Conservation (phyloP, 352 stramenopile species). For the Lagenidium giganteum region DNA sequence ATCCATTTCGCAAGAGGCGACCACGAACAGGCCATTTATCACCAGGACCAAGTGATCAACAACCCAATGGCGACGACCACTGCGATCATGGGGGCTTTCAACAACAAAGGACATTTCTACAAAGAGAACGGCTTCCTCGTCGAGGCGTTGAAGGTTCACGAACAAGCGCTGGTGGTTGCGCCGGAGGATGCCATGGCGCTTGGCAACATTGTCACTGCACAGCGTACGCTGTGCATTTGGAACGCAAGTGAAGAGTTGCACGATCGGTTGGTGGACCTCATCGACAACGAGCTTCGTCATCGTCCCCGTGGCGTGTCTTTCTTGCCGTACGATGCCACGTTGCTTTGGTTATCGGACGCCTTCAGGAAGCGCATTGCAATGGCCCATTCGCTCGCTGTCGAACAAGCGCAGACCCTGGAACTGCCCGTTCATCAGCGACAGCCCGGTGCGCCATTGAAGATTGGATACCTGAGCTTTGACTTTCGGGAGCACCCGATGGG, state of each 20-base stretch:
- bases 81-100: slow-evolving; percentile 22
- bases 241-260: slow-evolving; percentile 39
- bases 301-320: slow-evolving; percentile 14
- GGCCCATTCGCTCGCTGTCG: slow-evolving; percentile 15
- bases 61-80: slow-evolving; percentile 4
- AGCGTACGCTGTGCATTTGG: slow-evolving; percentile 62
- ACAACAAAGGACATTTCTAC: slow-evolving; percentile 77
- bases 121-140: slow-evolving; percentile 33
- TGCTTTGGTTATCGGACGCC: slow-evolving; percentile 43
- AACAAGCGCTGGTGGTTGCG: slow-evolving; percentile 30
- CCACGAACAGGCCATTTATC: slow-evolving; percentile 26
- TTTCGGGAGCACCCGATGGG: slow-evolving; percentile 93
- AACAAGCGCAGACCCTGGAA: slow-evolving; percentile 33
- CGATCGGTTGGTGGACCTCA: slow-evolving; percentile 26
- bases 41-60: slow-evolving; percentile 45
- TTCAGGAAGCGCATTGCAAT: slow-evolving; percentile 44
- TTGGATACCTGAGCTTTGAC: slow-evolving; percentile 89
- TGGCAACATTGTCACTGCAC: slow-evolving; percentile 40
- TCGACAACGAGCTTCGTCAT: slow-evolving; percentile 13
- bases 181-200: slow-evolving; percentile 32
- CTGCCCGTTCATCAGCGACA: slow-evolving; percentile 42
- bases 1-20: slow-evolving; percentile 45
- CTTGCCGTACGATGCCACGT: slow-evolving; percentile 67
- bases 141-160: slow-evolving; percentile 33
- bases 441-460: slow-evolving; percentile 36